Evolutionary conservation across 495 filamentous ascomycete species (phyloP).

Genomic region (Rusavskia elegans): DNA sequence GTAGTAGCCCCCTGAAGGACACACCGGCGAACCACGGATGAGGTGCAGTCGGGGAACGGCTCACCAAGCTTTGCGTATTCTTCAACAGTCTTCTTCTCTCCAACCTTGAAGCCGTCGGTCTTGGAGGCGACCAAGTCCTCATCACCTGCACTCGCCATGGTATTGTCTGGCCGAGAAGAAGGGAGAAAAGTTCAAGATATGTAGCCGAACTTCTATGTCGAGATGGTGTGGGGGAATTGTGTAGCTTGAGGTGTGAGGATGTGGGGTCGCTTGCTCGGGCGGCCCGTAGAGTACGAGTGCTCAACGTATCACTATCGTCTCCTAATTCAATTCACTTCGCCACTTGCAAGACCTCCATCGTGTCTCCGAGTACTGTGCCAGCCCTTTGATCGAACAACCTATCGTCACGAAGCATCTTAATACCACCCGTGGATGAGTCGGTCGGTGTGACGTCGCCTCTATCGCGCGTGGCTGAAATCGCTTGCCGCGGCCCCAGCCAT

Average conservation of each 20-base stretch:
- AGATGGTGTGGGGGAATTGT: too few relatives aligned
- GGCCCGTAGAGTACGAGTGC: not conserved
- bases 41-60: slow-evolving; percentile 18
- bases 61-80: slow-evolving; percentile 85
- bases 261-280: not conserved
- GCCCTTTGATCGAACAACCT: too few relatives aligned
- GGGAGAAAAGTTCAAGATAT: too few relatives aligned
- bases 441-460: not conserved
- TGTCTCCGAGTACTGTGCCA: not conserved
- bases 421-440: too few relatives aligned
- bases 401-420: too few relatives aligned
- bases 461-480: not conserved
- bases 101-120: slow-evolving; percentile 92
- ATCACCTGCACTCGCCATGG: slow-evolving; percentile 29
- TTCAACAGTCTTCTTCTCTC: slow-evolving; percentile 91
- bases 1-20: not conserved
- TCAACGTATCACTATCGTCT: not conserved
- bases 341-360: not conserved
- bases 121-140: slow-evolving; percentile 75
- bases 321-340: not conserved
- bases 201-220: too few relatives aligned
- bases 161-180: not conserved
- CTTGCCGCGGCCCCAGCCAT: not conserved
- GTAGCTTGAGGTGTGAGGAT: not conserved
- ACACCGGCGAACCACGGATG: slow-evolving; percentile 3